These are phyloP conservation scores for Williopsis jadinii DNA, from an alignment of 1,139 yeast genomes.

Conservation along the genomic window DNA sequence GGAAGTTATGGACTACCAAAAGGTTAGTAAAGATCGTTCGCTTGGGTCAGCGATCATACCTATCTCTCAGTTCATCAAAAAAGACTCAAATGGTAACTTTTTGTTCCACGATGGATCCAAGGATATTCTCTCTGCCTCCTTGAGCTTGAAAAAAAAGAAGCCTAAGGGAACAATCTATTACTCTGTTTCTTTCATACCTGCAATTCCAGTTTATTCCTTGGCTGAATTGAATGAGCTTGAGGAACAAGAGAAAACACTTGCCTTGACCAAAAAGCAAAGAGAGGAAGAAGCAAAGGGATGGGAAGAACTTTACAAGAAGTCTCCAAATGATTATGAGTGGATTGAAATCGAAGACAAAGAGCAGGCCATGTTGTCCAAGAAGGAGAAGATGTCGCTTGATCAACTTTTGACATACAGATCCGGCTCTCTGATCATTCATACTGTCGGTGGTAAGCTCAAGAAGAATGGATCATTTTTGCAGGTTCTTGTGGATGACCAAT, in stretches of 20 bases:
- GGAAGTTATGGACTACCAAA: conserved; percentile 61
- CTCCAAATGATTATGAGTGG: conserved; percentile 59
- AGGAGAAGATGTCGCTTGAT: conserved; percentile 42
- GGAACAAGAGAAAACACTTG: conserved; percentile 31
- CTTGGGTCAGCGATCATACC: conserved; percentile 54
- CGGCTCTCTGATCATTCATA: conserved; percentile 52
- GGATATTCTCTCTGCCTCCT: conserved; percentile 33
- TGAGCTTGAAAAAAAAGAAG: conserved; percentile 36
- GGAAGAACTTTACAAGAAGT: conserved; percentile 44
- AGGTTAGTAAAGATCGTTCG: conserved; percentile 52
- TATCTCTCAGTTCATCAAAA: conserved; percentile 42
- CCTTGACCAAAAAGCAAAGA: conserved; percentile 32
- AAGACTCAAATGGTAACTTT: conserved; percentile 38
- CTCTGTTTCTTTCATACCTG: conserved; percentile 57
- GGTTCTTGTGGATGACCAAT: conserved; percentile 56
- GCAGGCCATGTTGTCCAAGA: conserved; percentile 32
- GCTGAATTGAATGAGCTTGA: conserved; percentile 44
- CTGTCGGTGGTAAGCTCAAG: conserved; percentile 41
- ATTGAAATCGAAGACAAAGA: conserved; percentile 45
- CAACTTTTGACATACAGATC: conserved; percentile 49
- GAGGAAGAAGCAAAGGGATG: conserved; percentile 34
- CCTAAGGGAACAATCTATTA: conserved; percentile 45
- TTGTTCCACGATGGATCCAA: conserved; percentile 47
- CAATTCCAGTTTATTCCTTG: conserved; percentile 53
- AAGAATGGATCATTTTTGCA: conserved; percentile 48